phyloP scores from a whole-genome alignment of 208 protist species.

The Acanthamoeba culbertsoni region DNA sequence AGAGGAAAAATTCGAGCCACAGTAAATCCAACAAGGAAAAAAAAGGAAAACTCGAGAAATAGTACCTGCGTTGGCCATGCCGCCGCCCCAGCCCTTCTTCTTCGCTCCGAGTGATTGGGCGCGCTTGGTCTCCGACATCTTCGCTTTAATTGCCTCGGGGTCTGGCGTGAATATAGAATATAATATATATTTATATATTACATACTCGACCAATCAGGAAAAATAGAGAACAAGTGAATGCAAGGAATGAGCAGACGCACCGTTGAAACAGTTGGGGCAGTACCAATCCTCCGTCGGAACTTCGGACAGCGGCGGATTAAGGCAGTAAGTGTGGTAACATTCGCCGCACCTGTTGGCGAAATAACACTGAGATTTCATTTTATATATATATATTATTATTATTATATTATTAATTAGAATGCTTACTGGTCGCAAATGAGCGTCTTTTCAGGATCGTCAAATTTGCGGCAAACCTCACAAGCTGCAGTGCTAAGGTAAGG shows the following conservation, averaged over 20 bases:
- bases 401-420: too few species aligned
- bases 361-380: too few species aligned
- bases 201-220: neutral
- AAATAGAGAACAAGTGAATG: neutral
- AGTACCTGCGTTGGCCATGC: neutral
- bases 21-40: neutral
- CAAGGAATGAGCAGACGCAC: too few species aligned
- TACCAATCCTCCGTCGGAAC: slow-evolving; percentile 4
- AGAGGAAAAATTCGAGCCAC: neutral
- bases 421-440: neutral
- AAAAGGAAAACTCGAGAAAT: neutral
- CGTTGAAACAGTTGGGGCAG: slow-evolving; percentile 35
- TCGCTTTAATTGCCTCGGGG: neutral
- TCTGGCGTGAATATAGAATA: neutral
- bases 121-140: neutral
- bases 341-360: neutral
- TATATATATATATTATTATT: too few species aligned
- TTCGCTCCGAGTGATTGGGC: neutral
- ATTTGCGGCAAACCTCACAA: neutral
- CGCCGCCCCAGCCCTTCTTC: slow-evolving; percentile 19
- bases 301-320: neutral
- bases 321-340: slow-evolving; percentile 25
- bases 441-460: neutral
- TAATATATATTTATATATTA: neutral
- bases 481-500: neutral